Evolutionary conservation across 495 filamentous ascomycete species (phyloP).

Genomic region (Podospora sp.): DNA sequence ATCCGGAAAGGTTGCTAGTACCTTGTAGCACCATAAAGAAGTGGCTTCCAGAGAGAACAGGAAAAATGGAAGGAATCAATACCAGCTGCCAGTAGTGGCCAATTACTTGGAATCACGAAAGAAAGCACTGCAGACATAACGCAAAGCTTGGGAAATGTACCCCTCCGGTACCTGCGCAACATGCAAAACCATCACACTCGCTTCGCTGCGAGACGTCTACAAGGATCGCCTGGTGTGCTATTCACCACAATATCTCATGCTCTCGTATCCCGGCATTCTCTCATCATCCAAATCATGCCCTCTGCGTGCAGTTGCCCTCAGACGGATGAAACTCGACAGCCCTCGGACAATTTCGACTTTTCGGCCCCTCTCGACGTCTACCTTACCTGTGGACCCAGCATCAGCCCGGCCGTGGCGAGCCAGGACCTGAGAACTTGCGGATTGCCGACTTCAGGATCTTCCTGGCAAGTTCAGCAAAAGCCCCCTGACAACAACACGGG

Average conservation of each 20-base stretch:
- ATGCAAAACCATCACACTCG: slow-evolving; percentile 8
- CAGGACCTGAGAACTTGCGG: slow-evolving; percentile 5
- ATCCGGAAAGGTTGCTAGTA: too few relatives aligned
- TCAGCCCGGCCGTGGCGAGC: background rate
- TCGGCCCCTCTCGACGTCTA: background rate
- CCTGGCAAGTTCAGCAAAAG: too few relatives aligned
- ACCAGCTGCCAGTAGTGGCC: too few relatives aligned
- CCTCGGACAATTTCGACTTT: slow-evolving; percentile 1
- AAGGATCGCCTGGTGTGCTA: slow-evolving; percentile 9
- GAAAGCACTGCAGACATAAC: too few relatives aligned
- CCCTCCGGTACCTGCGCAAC: slow-evolving; percentile 3
- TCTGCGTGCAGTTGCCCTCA: slow-evolving; percentile 1
- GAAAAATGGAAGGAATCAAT: too few relatives aligned
- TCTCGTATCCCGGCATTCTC: slow-evolving; percentile 5
- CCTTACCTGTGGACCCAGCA: slow-evolving; percentile 3
- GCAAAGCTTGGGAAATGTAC: too few relatives aligned
- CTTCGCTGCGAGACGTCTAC: background rate
- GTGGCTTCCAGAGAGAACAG: too few relatives aligned
- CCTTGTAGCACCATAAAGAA: too few relatives aligned
- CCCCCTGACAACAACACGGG: too few relatives aligned
- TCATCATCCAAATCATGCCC: slow-evolving; percentile 7
- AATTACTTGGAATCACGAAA: too few relatives aligned
- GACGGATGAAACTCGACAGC: background rate
- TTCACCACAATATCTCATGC: slow-evolving; percentile 4
- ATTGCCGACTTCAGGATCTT: slow-evolving; percentile 7